Conservation (phyloP, 768 basidiomycete genomes). For the Daedaleopsis nitida region DNA sequence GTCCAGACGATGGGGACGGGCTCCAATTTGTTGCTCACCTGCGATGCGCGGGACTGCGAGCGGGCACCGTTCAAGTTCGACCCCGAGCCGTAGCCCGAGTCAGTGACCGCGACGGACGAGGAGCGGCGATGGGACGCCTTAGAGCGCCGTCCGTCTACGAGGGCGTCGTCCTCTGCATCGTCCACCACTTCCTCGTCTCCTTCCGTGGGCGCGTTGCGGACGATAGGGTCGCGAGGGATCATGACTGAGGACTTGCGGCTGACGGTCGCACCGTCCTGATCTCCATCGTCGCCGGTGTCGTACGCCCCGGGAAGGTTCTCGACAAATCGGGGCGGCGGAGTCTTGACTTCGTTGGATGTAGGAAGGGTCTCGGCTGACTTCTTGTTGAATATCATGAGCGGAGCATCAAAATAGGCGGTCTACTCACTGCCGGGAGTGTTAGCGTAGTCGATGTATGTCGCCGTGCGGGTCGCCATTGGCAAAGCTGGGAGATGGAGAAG, state of each 20-base stretch:
- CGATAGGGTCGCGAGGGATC: conserved; percentile 12
- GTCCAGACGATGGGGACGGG: conserved; percentile 30
- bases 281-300: background rate
- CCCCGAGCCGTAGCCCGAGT: conserved; percentile 26
- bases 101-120: conserved; percentile 12
- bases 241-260: conserved; percentile 8
- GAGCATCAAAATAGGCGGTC: conserved; percentile 49
- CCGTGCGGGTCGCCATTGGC: conserved; percentile 8
- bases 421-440: conserved; percentile 36
- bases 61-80: background rate
- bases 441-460: conserved; percentile 19
- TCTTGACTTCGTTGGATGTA: conserved; percentile 1
- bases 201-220: conserved; percentile 6
- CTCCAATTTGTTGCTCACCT: conserved; percentile 11
- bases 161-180: background rate
- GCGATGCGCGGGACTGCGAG: conserved; percentile 11
- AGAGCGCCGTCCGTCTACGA: background rate
- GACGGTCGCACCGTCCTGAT: background rate
- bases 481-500: background rate
- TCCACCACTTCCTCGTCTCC: conserved; percentile 4
- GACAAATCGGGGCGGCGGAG: background rate
- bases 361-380: background rate
- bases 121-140: conserved; percentile 9
- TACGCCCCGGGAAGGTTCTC: conserved; percentile 1
- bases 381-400: conserved; percentile 32